Evolutionary conservation across 768 basidiomycete genomes (phyloP), one percentile per base, ranked within the genome.

Genomic region (Russula abietina): DNA sequence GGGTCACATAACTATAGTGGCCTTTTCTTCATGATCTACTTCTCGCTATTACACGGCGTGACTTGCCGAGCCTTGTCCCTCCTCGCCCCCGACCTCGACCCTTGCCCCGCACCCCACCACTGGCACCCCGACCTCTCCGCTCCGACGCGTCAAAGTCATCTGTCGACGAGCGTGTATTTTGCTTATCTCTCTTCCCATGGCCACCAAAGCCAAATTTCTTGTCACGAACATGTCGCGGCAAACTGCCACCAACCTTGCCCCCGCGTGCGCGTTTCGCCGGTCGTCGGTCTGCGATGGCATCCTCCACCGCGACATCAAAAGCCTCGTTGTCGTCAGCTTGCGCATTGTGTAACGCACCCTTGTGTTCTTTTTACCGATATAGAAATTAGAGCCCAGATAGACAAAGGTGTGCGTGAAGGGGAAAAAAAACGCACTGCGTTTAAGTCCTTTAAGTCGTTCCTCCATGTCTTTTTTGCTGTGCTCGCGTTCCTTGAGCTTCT

Each of bases 401-500:
- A 46, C 16, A 17, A 22, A 16, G 43, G 5, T 45, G 41, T 38
- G n/a, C n/a, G 38, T 0, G 22, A 12, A 22, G 24, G 33, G 49
- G 41, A 36, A 55, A 28, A 36, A 55, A 55, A 32, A 79, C 84
- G 61, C 73, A 96, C 94, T 97, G 75, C 93, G 81, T 77, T 98
- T 97, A 66, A 98, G 82, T 8, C 85, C 84, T 70, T 93, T 88
- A 26, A 94, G 77, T 46, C 86, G 78, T 69, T 95, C 93, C 61
- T 89, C 88, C 82, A 96, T 88, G 36, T 93, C 91, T 77, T 95
- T 97, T 81, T 94, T 95, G 61, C 85, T 83, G 71, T 79, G 81
- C 73, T 94, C 88, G 50, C 96, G 79, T 78, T 96, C 92, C 73
- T 93, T 91, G 67, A 92, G 79, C 74, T 94, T 94, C 78, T 98